Conservation (phyloP, 768 basidiomycete species). For the Gymnopilus dilepis region DNA sequence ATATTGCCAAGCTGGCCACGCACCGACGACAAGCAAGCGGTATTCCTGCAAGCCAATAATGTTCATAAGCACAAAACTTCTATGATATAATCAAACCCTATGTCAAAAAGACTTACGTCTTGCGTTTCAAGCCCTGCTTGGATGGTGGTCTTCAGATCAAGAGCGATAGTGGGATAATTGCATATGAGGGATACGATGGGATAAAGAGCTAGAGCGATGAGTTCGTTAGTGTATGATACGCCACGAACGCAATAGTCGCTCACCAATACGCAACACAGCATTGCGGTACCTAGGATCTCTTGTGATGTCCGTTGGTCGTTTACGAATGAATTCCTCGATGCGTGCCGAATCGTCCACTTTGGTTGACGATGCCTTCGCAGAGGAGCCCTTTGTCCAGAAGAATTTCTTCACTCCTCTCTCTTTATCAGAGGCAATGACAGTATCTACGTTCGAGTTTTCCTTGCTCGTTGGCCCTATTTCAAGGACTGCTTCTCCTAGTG, state of each 20-base stretch:
- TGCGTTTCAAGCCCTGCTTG: background rate
- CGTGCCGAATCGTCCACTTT: background rate
- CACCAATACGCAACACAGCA: conserved; percentile 1
- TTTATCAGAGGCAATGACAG: background rate
- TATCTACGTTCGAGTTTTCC: background rate
- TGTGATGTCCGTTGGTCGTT: background rate
- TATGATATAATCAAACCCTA: background rate
- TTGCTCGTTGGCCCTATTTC: background rate
- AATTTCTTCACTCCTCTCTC: background rate
- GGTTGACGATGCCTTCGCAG: background rate
- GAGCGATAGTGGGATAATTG: background rate
- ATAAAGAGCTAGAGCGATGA: background rate
- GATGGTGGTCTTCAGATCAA: background rate
- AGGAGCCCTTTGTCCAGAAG: background rate
- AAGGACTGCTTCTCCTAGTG: background rate
- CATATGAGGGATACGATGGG: background rate
- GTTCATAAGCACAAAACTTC: background rate
- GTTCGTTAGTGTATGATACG: too few species aligned
- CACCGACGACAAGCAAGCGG: background rate
- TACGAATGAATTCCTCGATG: background rate
- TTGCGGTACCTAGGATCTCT: background rate
- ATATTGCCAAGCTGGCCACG: background rate
- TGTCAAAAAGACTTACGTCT: background rate
- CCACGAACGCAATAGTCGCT: too few species aligned
- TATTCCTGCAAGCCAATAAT: too few species aligned